Base-by-base conservation (phyloP, 129 eudicot genomes). In the Saposhnikovia divaricata region DNA sequence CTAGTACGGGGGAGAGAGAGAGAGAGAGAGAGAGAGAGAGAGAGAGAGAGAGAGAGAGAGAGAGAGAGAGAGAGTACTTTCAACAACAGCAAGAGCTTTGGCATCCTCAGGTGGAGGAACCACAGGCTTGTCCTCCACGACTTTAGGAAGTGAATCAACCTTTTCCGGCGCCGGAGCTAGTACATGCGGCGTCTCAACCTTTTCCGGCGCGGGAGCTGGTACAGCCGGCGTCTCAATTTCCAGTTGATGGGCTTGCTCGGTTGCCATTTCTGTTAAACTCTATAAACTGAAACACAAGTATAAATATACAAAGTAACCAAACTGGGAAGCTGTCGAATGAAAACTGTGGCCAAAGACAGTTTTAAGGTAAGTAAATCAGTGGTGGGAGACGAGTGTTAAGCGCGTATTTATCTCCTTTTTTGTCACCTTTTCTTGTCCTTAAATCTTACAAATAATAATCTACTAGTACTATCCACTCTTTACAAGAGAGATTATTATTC, bases 61-160 rank as follows among this genome's bases (percentile, higher is more conserved):
- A 8, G 37, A 31, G 73, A 1, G 7, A 11, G 34, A 25, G 69
- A 61, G 69, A 59, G 69, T 86, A 86, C 88, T 85, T 83, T 84
- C 88, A 61, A 79, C 81, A 6, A 82, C 78, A 39, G 83, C 81
- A 43, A 77, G 72, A 71, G 91, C 80, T 70, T 84, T 84, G 76
- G 87, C 18, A 47, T 89, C 91, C 38, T 75, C 83, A 23, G 71
- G 72, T 7, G 61, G 59, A 21, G 84, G 81, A 44, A 66, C 10
- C n/a, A 75, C 82, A 13, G 81, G 80, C 72, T 85, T 86, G 80
- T 83, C 88, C 79, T 82, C 73, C 18, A 57, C 81, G 14, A 70
- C 88, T 15, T 68, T 79, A 74, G 40, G 77, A 0, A 84, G 83
- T 40, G 82, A 57, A 53, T 72, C 84, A 40, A 81, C 89, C 82